phyloP scores from a whole-genome alignment of 2,329 filamentous ascomycete genomes.

The Trichoderma semiorbis region DNA sequence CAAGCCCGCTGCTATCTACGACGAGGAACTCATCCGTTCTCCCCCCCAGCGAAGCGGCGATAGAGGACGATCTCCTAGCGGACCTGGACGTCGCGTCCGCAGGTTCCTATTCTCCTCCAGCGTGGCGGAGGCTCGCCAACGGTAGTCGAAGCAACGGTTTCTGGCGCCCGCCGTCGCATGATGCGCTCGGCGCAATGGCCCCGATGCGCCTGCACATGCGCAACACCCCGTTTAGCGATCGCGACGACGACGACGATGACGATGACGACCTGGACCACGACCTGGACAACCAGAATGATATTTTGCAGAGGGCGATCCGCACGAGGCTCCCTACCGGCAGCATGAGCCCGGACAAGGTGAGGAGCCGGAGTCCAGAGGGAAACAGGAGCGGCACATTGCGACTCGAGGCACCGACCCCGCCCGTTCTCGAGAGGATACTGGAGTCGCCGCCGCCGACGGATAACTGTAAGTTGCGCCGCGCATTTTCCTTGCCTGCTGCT shows the following conservation, averaged over 20 bases:
- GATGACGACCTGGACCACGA: slow-evolving; percentile 25
- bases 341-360: slow-evolving; percentile 52
- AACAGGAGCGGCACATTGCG: slow-evolving; percentile 39
- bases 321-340: slow-evolving; percentile 56
- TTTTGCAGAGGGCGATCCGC: slow-evolving; percentile 51
- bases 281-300: slow-evolving; percentile 29
- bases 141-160: slow-evolving; percentile 57
- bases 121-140: slow-evolving; percentile 59
- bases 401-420: slow-evolving; percentile 31
- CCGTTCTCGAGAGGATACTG: slow-evolving; percentile 16
- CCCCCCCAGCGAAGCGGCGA: slow-evolving; percentile 35
- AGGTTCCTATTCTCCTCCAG: slow-evolving; percentile 59
- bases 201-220: slow-evolving; percentile 22
- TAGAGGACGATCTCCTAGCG: slow-evolving; percentile 38
- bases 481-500: slow-evolving; percentile 22
- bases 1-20: slow-evolving; percentile 32
- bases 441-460: slow-evolving; percentile 35
- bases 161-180: slow-evolving; percentile 53
- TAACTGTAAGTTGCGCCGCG: slow-evolving; percentile 45
- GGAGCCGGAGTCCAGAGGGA: slow-evolving; percentile 46
- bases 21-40: slow-evolving; percentile 31
- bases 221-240: slow-evolving; percentile 24
- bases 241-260: slow-evolving; percentile 30
- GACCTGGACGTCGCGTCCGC: slow-evolving; percentile 46
- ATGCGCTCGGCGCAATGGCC: slow-evolving; percentile 48